These are phyloP conservation scores for Pharnaceum exiguum DNA, from an alignment of 148 eudicot species.

Conservation along the genomic window DNA sequence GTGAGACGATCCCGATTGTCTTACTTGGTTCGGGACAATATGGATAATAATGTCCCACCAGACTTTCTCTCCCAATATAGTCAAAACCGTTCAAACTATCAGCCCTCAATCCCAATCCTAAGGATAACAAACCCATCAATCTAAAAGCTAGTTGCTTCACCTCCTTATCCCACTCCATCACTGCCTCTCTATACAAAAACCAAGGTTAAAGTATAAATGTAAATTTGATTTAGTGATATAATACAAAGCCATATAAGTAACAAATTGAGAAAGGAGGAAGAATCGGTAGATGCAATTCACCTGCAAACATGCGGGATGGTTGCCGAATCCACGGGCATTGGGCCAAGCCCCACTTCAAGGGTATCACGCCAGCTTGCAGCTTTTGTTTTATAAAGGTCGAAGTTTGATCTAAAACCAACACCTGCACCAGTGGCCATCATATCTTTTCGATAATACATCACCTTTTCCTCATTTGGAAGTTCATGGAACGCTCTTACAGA, in stretches of 20 bases:
- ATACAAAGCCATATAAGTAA: not conserved
- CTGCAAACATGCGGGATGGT: conserved; percentile 32
- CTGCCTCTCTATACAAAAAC: conserved; percentile 16
- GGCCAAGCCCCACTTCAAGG: conserved; percentile 30
- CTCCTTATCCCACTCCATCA: conserved; percentile 31
- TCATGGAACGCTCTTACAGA: no score
- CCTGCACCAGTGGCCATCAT: no score
- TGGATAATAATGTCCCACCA: conserved; percentile 32
- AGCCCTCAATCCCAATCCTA: conserved; percentile 28
- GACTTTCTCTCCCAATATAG: not conserved
- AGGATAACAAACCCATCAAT: conserved; percentile 25
- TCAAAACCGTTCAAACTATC: conserved; percentile 15
- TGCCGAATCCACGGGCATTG: conserved; percentile 10
- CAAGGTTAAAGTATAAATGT: not conserved
- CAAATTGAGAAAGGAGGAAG: not conserved
- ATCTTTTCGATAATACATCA: no score
- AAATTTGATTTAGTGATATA: no score
- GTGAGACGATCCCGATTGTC: conserved; percentile 31
- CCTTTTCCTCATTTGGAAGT: no score
- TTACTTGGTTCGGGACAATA: conserved; percentile 36
- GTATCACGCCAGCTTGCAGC: conserved; percentile 85
- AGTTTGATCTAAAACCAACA: conserved; percentile 36
- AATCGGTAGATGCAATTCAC: not conserved
- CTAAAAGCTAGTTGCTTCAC: conserved; percentile 23
- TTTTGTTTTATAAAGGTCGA: conserved; percentile 48